phyloP scores from a whole-genome alignment of 2,329 filamentous ascomycete genomes.

The Sporothrix luriei region DNA sequence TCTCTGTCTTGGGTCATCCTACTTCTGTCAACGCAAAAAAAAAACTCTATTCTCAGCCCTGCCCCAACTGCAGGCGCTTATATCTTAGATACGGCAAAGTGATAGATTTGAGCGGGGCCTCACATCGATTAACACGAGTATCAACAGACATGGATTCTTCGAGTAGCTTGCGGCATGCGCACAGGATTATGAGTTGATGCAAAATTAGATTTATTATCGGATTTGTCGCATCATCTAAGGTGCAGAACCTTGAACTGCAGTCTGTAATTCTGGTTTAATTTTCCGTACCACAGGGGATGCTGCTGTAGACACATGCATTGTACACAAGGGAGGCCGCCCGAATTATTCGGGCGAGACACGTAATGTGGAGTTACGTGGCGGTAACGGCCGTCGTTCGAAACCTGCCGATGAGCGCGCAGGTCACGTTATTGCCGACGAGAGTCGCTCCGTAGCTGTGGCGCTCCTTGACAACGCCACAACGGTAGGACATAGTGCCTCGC shows the following conservation, averaged over 20 bases:
- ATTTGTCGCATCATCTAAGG: no score
- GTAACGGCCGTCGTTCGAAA: not conserved
- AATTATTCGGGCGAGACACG: not conserved
- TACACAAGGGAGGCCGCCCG: slow-evolving; percentile 1
- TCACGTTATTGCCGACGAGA: slow-evolving; percentile 16
- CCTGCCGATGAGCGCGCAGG: slow-evolving; percentile 20
- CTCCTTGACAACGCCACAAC: slow-evolving; percentile 1
- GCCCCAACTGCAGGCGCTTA: not conserved
- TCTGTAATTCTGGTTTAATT: no score
- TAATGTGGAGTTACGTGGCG: not conserved
- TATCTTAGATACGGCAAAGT: not conserved
- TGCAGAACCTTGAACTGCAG: no score
- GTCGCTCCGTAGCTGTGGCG: not conserved
- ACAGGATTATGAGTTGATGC: no score
- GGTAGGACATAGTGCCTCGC: not conserved
- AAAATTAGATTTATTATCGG: no score
- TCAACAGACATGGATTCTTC: no score
- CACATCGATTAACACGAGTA: not conserved
- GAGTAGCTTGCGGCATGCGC: no score
- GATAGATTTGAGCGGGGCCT: not conserved
- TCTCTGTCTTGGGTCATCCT: no score
- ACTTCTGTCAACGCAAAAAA: no score
- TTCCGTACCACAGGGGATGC: no score
- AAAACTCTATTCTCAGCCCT: not conserved
- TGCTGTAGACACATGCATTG: no score